A percentile compares a stretch with the other conserved stretches of the same genome.
Conservation (phyloP, 768 basidiomycete species). For the Pisolithus microcarpus region DNA sequence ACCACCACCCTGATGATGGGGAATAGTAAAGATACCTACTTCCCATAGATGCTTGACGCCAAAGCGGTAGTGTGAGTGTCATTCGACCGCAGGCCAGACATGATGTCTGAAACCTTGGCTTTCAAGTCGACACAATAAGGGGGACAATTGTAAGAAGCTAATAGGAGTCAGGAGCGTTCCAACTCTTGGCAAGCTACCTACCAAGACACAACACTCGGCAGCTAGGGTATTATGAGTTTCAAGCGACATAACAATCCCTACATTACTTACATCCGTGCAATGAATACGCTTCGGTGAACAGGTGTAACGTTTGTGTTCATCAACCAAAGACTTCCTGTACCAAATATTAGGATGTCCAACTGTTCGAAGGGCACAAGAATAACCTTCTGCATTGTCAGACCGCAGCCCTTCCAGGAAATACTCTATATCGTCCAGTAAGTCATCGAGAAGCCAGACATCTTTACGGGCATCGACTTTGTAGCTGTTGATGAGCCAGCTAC, state of each 20-base stretch:
- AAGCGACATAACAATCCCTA: neutral
- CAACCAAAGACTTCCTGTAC: neutral
- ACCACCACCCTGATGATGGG: neutral
- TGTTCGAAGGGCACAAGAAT: neutral
- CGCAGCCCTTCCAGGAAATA: slow-evolving; percentile 25
- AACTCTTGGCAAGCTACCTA: slow-evolving; percentile 23
- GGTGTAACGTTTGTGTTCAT: slow-evolving; percentile 10
- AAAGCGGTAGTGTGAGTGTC: neutral
- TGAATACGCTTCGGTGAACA: slow-evolving; percentile 31
- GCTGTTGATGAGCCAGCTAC: slow-evolving; percentile 41
- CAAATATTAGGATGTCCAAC: neutral
- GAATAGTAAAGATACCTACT: slow-evolving; percentile 3
- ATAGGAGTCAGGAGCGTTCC: neutral
- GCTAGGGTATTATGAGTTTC: slow-evolving; percentile 20
- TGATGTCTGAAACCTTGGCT: slow-evolving; percentile 1
- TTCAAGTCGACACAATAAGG: slow-evolving; percentile 1
- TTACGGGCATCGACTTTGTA: slow-evolving; percentile 11
- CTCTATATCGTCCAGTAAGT: slow-evolving; percentile 15
- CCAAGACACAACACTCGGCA: slow-evolving; percentile 42
- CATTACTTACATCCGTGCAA: slow-evolving; percentile 39
- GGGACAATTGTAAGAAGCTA: slow-evolving; percentile 31
- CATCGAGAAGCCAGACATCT: slow-evolving; percentile 1
- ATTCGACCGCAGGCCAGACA: slow-evolving; percentile 4
- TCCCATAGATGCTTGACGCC: slow-evolving; percentile 8
- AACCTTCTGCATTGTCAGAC: slow-evolving; percentile 22